Percentiles rank a stretch among this genome's conserved stretches.
phyloP scores from a whole-genome alignment of 1,139 yeast genomes.

The Magnusiomyces tetraspermus region DNA sequence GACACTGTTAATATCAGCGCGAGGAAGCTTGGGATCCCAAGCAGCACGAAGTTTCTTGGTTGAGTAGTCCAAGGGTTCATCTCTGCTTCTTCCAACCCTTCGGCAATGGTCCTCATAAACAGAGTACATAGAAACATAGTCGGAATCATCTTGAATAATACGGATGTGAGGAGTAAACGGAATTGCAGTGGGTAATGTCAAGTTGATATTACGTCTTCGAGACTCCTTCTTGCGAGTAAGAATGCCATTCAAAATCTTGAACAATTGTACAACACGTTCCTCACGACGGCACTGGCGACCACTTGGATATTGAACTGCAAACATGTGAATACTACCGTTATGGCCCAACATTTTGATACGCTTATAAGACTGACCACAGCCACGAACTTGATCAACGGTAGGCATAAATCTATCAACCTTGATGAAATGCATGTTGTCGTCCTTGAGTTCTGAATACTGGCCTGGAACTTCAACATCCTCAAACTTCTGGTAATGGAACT shows the following conservation, averaged over 20 bases:
- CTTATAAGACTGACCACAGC: constrained; percentile 87
- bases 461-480: constrained; percentile 98
- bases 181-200: constrained; percentile 84
- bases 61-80: constrained; percentile 82
- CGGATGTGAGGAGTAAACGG: constrained; percentile 94
- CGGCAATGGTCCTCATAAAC: constrained; percentile 85
- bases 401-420: constrained; percentile 92
- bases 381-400: constrained; percentile 77
- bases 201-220: constrained; percentile 73
- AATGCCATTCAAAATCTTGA: constrained; percentile 77
- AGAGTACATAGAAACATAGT: constrained; percentile 71
- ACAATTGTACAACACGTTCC: constrained; percentile 85
- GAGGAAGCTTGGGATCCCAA: constrained; percentile 81
- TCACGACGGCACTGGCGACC: constrained; percentile 96
- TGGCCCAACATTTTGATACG: constrained; percentile 85
- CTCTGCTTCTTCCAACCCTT: constrained; percentile 63
- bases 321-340: constrained; percentile 84
- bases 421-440: constrained; percentile 75
- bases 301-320: constrained; percentile 96
- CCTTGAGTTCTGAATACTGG: constrained; percentile 68
- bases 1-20: constrained; percentile 81
- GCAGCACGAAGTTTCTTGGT: constrained; percentile 86
- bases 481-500: constrained; percentile 95
- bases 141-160: constrained; percentile 73
- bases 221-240: constrained; percentile 76